These are phyloP conservation scores for Parietaria judaica DNA, from an alignment of 306 rosid genomes.

Conservation along the genomic window DNA sequence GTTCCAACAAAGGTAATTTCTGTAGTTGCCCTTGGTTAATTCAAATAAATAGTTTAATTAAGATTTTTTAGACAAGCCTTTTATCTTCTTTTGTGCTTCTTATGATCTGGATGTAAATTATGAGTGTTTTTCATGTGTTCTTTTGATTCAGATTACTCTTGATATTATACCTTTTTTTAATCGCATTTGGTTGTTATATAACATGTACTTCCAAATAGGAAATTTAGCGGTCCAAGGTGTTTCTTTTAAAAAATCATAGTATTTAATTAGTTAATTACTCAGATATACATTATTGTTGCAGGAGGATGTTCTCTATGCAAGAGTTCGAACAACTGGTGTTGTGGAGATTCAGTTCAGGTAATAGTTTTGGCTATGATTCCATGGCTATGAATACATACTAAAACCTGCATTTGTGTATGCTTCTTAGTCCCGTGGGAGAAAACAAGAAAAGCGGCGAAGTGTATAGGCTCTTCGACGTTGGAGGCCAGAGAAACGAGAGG, in stretches of 20 bases:
- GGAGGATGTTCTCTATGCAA: slow-evolving; percentile 94
- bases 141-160: not conserved
- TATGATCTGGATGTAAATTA: not conserved
- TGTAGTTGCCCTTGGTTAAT: no score
- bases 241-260: no score
- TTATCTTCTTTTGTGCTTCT: not conserved
- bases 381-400: not conserved
- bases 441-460: slow-evolving; percentile 96
- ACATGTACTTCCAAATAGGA: no score
- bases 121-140: not conserved
- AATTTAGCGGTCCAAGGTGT: no score
- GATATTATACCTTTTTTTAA: not conserved
- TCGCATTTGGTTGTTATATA: no score
- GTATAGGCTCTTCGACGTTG: slow-evolving; percentile 92
- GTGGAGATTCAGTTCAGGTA: slow-evolving; percentile 99
- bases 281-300: slow-evolving; percentile 28
- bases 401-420: slow-evolving; percentile 21
- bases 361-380: not conserved
- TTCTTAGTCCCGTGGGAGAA: slow-evolving; percentile 96
- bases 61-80: no score
- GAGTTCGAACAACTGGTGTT: slow-evolving; percentile 96
- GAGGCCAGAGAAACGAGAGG: slow-evolving; percentile 99
- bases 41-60: no score
- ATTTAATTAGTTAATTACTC: slow-evolving; percentile 11
- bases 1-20: slow-evolving; percentile 84